phyloP scores from a whole-genome alignment of 345 rosid species.

The Diplotaxis tenuifolia region DNA sequence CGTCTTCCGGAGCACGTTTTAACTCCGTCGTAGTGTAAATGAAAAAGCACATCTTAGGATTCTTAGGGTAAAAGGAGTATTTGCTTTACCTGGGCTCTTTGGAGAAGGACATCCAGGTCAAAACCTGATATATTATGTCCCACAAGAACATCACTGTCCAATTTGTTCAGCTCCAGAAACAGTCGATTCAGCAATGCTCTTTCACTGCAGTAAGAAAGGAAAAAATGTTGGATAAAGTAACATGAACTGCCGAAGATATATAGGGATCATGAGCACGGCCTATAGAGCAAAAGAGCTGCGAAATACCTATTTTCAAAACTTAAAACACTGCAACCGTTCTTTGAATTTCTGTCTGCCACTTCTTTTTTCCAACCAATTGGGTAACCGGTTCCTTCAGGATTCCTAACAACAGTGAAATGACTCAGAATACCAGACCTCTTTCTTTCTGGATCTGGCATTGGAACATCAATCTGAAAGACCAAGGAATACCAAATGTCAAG shows the following conservation, averaged over 20 bases:
- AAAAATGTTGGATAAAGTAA: constrained; percentile 12
- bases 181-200: constrained; percentile 86
- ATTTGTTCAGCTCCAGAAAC: constrained; percentile 77
- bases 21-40: neutral
- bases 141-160: constrained; percentile 93
- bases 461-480: constrained; percentile 77
- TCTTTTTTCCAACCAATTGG: constrained; percentile 96
- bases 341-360: constrained; percentile 72
- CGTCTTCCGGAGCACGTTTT: neutral
- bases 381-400: constrained; percentile 85
- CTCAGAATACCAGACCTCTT: constrained; percentile 74
- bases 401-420: constrained; percentile 87
- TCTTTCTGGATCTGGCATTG: constrained; percentile 89
- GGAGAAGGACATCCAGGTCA: constrained; percentile 94
- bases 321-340: constrained; percentile 74
- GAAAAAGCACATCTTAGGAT: constrained; percentile 3
- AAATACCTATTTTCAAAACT: constrained; percentile 76
- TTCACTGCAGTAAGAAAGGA: constrained; percentile 60
- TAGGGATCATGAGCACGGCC: constrained; percentile 1
- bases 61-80: constrained; percentile 10
- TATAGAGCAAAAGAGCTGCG: neutral
- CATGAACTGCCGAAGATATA: constrained; percentile 15
- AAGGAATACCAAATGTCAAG: constrained; percentile 30
- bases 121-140: constrained; percentile 98
- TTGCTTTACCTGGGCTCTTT: constrained; percentile 75